phyloP scores from a whole-genome alignment of 768 basidiomycete species.

The Leccinum pellstonianum region DNA sequence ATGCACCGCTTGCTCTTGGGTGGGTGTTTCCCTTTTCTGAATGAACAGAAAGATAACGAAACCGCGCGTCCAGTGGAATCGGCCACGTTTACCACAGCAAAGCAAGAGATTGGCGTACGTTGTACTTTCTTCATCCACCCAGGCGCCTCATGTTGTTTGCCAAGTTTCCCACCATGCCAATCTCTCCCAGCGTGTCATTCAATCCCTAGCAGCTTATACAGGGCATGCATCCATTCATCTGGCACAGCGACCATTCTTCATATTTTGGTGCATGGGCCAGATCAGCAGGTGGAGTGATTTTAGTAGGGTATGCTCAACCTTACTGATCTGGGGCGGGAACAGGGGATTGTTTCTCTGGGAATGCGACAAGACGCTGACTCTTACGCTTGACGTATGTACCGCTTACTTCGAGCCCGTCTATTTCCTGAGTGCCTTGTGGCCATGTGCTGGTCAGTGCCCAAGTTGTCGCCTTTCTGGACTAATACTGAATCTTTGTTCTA shows the following conservation, averaged over 20 bases:
- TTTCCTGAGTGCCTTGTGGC: conserved; percentile 63
- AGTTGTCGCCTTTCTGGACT: background rate
- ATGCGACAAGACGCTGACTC: conserved; percentile 52
- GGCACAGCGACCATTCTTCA: conserved; percentile 60
- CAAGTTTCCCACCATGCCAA: conserved; percentile 60
- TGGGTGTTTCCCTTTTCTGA: conserved; percentile 31
- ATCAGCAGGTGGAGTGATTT: conserved; percentile 47
- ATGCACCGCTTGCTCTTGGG: conserved; percentile 57
- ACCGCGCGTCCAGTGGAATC: conserved; percentile 37
- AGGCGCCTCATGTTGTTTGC: conserved; percentile 8
- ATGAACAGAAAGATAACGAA: background rate
- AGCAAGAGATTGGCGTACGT: conserved; percentile 67
- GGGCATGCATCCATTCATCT: conserved; percentile 47
- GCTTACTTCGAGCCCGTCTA: conserved; percentile 60
- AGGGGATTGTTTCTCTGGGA: conserved; percentile 62
- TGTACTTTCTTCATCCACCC: conserved; percentile 8
- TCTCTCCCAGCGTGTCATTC: conserved; percentile 59
- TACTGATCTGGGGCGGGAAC: conserved; percentile 13
- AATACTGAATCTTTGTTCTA: conserved; percentile 23
- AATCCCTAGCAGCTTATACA: conserved; percentile 59
- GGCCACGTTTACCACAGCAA: conserved; percentile 51
- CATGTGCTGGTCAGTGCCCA: conserved; percentile 52
- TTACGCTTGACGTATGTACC: conserved; percentile 63
- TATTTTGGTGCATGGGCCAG: conserved; percentile 77
- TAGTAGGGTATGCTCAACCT: conserved; percentile 4